These are phyloP conservation scores for Rhizophagus sp. DNA, from an alignment of 192 early-diverging fungal genomes.

Conservation along the genomic window DNA sequence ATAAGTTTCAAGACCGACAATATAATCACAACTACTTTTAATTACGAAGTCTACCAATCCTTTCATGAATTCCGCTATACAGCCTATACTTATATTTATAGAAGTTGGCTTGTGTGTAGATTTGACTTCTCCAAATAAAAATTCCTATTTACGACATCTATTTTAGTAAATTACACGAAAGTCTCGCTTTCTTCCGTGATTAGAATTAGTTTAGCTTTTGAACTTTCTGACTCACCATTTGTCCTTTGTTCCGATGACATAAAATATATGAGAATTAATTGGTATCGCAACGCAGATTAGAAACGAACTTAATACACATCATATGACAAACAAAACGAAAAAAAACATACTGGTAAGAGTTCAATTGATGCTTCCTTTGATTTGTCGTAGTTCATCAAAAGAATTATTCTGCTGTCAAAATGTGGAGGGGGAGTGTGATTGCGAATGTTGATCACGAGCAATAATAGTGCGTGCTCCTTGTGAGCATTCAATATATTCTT, in stretches of 20 bases:
- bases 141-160: neutral
- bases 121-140: slow-evolving; percentile 12
- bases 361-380: too few species aligned
- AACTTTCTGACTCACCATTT: slow-evolving; percentile 6
- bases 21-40: neutral
- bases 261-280: neutral
- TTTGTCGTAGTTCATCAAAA: too few species aligned
- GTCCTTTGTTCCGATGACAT: slow-evolving; percentile 14
- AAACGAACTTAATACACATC: too few species aligned
- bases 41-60: neutral
- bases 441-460: too few species aligned
- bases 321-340: too few species aligned
- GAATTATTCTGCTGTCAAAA: too few species aligned
- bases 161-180: neutral
- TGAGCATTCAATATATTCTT: too few species aligned
- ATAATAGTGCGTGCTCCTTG: too few species aligned
- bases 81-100: slow-evolving; percentile 16
- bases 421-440: too few species aligned
- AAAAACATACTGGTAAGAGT: too few species aligned
- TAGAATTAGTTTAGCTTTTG: neutral
- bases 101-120: neutral
- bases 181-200: slow-evolving; percentile 10
- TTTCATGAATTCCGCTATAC: slow-evolving; percentile 16
- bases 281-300: too few species aligned
- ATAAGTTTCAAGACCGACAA: too few species aligned